Evolutionary conservation across 1,139 yeast species (phyloP).

Genomic region (Casaregolazyma suthepensis): DNA sequence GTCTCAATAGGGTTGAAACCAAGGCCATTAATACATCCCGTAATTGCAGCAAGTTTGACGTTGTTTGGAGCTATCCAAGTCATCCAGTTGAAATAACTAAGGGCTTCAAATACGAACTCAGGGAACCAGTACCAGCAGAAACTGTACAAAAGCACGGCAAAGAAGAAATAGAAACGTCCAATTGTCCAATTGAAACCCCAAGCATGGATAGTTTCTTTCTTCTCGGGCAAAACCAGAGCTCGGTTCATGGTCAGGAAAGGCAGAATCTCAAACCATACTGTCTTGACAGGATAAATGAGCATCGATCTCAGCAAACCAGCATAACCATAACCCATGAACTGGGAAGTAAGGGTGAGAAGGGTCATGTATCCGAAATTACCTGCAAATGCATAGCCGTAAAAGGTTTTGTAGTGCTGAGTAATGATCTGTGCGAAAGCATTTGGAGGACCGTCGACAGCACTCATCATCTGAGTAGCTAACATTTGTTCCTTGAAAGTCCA

Average conservation of each 20-base stretch:
- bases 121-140: conserved; percentile 57
- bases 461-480: conserved; percentile 46
- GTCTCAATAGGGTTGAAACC: conserved; percentile 51
- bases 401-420: conserved; percentile 39
- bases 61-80: conserved; percentile 57
- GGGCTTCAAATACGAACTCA: conserved; percentile 43
- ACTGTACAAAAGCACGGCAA: conserved; percentile 33
- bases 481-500: conserved; percentile 69
- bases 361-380: conserved; percentile 47
- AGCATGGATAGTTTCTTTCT: conserved; percentile 32
- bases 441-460: conserved; percentile 39
- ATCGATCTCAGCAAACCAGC: conserved; percentile 56
- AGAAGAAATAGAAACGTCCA: conserved; percentile 43
- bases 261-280: conserved; percentile 53
- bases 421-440: conserved; percentile 38
- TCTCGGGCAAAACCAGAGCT: conserved; percentile 42
- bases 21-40: conserved; percentile 54
- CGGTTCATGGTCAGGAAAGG: conserved; percentile 52
- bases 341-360: conserved; percentile 46
- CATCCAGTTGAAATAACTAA: conserved; percentile 54
- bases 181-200: conserved; percentile 50
- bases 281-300: conserved; percentile 49
- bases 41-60: conserved; percentile 46
- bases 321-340: conserved; percentile 56
- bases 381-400: conserved; percentile 38